These are phyloP conservation scores for Fragaria vesca DNA, from an alignment of 306 rosid species.

Conservation along the genomic window DNA sequence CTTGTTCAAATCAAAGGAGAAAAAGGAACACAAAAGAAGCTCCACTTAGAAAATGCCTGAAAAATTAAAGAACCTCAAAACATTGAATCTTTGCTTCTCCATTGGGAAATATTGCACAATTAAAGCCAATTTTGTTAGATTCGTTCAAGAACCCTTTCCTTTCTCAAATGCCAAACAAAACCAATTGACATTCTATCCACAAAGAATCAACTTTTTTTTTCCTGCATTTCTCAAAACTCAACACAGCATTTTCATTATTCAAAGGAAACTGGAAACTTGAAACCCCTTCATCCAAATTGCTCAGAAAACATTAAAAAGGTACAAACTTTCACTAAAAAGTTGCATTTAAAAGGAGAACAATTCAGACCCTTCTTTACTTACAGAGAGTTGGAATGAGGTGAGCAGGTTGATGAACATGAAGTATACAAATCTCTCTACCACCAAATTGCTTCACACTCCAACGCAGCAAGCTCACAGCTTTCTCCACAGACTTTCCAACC, in stretches of 20 bases:
- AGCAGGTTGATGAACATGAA: slow-evolving; percentile 79
- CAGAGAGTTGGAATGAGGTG: slow-evolving; percentile 67
- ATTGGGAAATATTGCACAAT: background rate
- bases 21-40: background rate
- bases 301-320: background rate
- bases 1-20: background rate
- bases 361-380: slow-evolving; percentile 24
- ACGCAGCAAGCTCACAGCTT: slow-evolving; percentile 53
- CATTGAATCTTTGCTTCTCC: background rate
- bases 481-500: slow-evolving; percentile 59
- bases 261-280: background rate
- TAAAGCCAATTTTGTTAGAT: background rate
- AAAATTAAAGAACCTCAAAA: background rate
- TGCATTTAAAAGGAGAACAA: background rate
- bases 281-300: background rate
- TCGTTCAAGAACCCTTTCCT: background rate
- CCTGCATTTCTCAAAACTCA: background rate
- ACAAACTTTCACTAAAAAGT: background rate
- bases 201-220: background rate
- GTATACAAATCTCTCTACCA: slow-evolving; percentile 42
- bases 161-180: slow-evolving; percentile 10
- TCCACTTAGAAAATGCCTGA: background rate
- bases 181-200: background rate
- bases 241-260: background rate
- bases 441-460: slow-evolving; percentile 57